phyloP scores from a whole-genome alignment of 805 yeast species.

The Teunomyces panamensis region DNA sequence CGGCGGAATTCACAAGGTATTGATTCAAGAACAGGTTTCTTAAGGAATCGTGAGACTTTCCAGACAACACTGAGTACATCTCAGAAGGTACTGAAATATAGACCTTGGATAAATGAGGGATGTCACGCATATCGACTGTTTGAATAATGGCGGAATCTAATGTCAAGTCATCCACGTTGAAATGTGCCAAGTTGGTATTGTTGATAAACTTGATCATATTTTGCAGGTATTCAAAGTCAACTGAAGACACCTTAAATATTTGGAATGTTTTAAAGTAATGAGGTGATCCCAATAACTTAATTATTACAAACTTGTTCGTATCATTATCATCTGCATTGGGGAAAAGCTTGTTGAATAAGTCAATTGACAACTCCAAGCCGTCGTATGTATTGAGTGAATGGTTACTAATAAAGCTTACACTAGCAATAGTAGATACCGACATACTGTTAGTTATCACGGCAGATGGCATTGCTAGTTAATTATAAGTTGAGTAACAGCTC shows the following conservation, averaged over 20 bases:
- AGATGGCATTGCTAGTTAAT: slow-evolving; percentile 14
- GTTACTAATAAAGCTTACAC: slow-evolving; percentile 32
- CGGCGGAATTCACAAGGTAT: slow-evolving; percentile 19
- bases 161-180: slow-evolving; percentile 28
- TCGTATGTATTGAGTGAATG: slow-evolving; percentile 22
- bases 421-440: slow-evolving; percentile 26
- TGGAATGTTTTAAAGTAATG: slow-evolving; percentile 31
- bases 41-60: slow-evolving; percentile 29
- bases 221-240: slow-evolving; percentile 22
- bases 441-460: slow-evolving; percentile 4
- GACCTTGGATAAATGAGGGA: slow-evolving; percentile 42
- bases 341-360: slow-evolving; percentile 31
- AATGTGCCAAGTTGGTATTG: slow-evolving; percentile 32
- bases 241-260: slow-evolving; percentile 34
- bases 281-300: slow-evolving; percentile 40
- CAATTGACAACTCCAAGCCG: slow-evolving; percentile 30
- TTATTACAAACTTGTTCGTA: slow-evolving; percentile 23
- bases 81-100: slow-evolving; percentile 47
- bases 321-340: slow-evolving; percentile 16
- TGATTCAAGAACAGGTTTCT: slow-evolving; percentile 30
- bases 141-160: slow-evolving; percentile 37
- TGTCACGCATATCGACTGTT: slow-evolving; percentile 25
- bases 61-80: slow-evolving; percentile 33
- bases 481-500: neutral
- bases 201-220: slow-evolving; percentile 40